Evolutionary conservation across 305 asterid genomes (phyloP), one percentile per base, ranked within the genome.

Genomic region (Rubia occidens): DNA sequence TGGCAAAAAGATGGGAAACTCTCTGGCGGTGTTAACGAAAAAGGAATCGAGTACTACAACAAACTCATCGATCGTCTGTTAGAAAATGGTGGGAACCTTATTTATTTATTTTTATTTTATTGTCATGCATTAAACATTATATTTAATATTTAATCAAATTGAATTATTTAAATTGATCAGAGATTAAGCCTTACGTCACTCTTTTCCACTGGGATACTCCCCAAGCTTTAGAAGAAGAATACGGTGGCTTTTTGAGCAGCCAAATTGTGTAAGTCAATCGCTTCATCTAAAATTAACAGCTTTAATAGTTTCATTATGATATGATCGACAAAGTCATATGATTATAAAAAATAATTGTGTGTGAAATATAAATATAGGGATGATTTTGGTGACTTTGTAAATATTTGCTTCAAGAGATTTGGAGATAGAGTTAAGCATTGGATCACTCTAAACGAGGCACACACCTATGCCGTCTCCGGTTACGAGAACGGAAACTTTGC

Each of bases 391-490:
- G 81, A 81, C 6, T 85, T 61, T 67, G 83, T 78, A 39, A 75
- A 82, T 20, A 4, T 84, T 37, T 81, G 85, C 49, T 87, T 85
- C 66, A 51, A 80, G 32, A 82, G 78, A 71, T 87, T 85, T 44
- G 95, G 95, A 0, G 95, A 85, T 62, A 82, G 87, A 18, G 78
- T 87, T 18, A 82, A 84, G 62, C 1, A 79, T n/a, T 87, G 91
- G 95, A 79, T 68, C 63, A 87, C 90, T 0, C 0, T 85, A 2
- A 85, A 87, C 29, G 95, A 87, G 72, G 84, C 91, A 5, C 70
- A 5, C 0, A 62, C 20, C 4, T 84, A 66, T 43, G 15, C 40
- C 8, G 14, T 0, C 1, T 0, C 11, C 17, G 89, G 86, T 0
- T 85, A 88, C 32, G 83, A 71, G 4, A 49, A 21, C 0, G 87